Evolutionary conservation across 2,329 filamentous ascomycete species (phyloP), one percentile per base, ranked within the genome.

Genomic region (Neopestalotiopsis rosae): DNA sequence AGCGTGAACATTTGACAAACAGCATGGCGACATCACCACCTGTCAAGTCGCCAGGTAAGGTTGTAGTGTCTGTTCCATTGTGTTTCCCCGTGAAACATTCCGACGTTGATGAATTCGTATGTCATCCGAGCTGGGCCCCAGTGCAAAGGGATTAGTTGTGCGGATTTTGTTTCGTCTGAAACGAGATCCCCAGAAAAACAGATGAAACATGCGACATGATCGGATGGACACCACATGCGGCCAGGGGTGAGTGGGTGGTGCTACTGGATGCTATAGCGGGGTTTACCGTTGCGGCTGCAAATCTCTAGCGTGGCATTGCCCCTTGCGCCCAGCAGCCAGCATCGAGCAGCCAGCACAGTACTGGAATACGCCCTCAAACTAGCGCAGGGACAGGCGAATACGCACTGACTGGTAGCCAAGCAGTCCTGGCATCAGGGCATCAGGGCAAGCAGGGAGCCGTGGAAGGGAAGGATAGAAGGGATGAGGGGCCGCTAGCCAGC

Each of bases 201-300:
- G 57, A 59, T 34, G 59, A 30, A 40, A 34, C n/a, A 34, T 28
- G 57, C 59, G 32, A 40, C 14, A 62, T 14, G 59, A 40, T 62
- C 59, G 20, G 59, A 62, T 38, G 34, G 30, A 38, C 10, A 10
- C 24, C 24, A 28, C 24, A 28, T 28, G 24, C 24, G 9, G n/a
- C 34, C 59, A 62, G 59, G 59, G 59, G 32, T 34, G 17, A 32
- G 34, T 38, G 34, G 24, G 34, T 38, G 34, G 34, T 38, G 34
- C 34, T 38, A 38, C 10, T 7, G 34, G 24, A 28, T 28, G 24
- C 34, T 61, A 49, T 17, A 38, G 32, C 30, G 28, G 34, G 59
- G 59, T 30, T 32, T 62, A n/a, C 59, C 59, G 57, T 59, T 59
- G 57, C 57, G 57, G 57, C 57, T 59, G 24, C 57, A 59, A 20